phyloP scores from a whole-genome alignment of 2,329 filamentous ascomycete species.

The Arthrobotrys megalospora region DNA sequence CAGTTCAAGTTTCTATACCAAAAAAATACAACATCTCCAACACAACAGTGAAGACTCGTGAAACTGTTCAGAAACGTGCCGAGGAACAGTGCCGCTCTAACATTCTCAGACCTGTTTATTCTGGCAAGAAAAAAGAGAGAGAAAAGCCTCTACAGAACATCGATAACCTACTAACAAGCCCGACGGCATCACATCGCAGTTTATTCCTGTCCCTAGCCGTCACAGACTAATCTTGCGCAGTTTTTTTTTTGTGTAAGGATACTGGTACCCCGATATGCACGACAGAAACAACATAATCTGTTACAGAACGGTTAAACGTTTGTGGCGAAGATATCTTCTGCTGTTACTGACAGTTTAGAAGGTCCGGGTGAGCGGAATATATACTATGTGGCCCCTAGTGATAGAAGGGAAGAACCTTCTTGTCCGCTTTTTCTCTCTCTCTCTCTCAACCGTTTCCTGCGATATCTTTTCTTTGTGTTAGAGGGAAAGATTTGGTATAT shows the following conservation, averaged over 20 bases:
- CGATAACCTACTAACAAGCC: too few species aligned
- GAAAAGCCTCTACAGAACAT: neutral
- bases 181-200: too few species aligned
- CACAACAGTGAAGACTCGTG: constrained; percentile 6
- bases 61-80: constrained; percentile 1
- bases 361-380: neutral
- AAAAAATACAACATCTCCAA: constrained; percentile 40
- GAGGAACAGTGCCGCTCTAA: neutral
- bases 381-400: constrained; percentile 4
- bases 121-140: neutral
- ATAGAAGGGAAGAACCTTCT: neutral
- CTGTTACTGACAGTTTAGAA: neutral
- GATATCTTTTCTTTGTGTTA: neutral
- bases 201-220: too few species aligned
- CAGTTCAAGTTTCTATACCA: neutral
- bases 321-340: constrained; percentile 25
- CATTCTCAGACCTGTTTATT: neutral
- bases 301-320: neutral
- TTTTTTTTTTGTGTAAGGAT: too few species aligned
- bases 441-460: neutral
- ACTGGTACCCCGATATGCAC: too few species aligned
- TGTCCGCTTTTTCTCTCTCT: neutral
- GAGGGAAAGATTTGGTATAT: neutral
- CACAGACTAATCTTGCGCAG: too few species aligned
- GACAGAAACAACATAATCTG: neutral